Evolutionary conservation across 176 grass and related monocot genomes (phyloP).

Genomic region (Calamus simplicifolius): DNA sequence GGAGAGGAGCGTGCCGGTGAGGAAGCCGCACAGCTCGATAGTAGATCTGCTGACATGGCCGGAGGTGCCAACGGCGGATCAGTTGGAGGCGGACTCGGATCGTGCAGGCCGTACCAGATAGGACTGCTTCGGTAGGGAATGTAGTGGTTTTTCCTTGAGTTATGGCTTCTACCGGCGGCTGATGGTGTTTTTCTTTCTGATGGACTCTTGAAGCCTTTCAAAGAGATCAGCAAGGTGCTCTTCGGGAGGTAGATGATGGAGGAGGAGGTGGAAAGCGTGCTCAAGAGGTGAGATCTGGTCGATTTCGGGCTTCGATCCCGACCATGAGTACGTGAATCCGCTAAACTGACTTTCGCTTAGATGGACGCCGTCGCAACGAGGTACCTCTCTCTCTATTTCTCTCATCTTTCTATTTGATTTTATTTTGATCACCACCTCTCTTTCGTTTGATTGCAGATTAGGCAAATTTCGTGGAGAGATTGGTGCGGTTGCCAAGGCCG

Average conservation of each 20-base stretch:
- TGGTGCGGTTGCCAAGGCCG: conserved; percentile 58
- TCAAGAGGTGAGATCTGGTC: too few relatives aligned
- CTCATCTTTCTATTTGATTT: background rate
- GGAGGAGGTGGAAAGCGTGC: too few relatives aligned
- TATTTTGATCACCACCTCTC: background rate
- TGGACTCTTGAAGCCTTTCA: too few relatives aligned
- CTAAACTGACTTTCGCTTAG: conserved; percentile 82
- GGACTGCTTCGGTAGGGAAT: background rate
- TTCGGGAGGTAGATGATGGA: too few relatives aligned
- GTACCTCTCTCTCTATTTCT: conserved; percentile 14
- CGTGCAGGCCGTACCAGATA: conserved; percentile 61
- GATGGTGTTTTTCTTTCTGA: background rate
- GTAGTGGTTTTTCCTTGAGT: background rate
- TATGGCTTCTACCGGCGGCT: background rate
- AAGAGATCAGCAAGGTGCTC: too few relatives aligned
- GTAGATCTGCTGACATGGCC: conserved; percentile 92
- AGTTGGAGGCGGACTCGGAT: conserved; percentile 22
- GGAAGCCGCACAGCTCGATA: conserved; percentile 81
- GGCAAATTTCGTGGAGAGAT: conserved; percentile 77
- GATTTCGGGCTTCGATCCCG: too few relatives aligned
- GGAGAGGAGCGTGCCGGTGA: conserved; percentile 86
- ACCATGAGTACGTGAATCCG: conserved; percentile 53
- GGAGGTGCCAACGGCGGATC: conserved; percentile 36
- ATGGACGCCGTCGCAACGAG: conserved; percentile 75
- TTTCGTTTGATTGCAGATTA: conserved; percentile 45